Evolutionary conservation across 2,329 filamentous ascomycete genomes (phyloP), one percentile per base, ranked within the genome.

Genomic region (Cladophialophora chaetospira): DNA sequence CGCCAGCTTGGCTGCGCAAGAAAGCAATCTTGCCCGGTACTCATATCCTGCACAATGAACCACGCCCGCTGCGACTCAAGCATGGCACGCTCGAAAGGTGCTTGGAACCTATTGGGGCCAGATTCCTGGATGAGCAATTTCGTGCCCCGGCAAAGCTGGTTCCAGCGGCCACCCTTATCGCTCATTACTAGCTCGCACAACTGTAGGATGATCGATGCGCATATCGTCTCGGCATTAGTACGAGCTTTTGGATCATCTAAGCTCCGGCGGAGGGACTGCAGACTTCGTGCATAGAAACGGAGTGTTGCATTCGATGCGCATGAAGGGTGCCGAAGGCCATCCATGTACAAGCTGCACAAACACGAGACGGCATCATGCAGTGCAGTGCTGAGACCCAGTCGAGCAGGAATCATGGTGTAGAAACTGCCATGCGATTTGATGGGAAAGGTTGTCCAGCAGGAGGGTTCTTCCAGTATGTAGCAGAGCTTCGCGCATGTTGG

Each of bases 51-150:
- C n/a, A 57, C 46, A 38, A 57, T 57, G 57, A 60, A 62, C 40
- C 57, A 62, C 17, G 60, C 60, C 46, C 60, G 44, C 46, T 62
- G 60, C 15, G 60, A 60, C 28, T 62, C 60, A 28, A 62, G 53
- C 60, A 62, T 60, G 3, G 60, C 46, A 15, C 57, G 36, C 25
- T 62, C 60, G 31, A 62, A 62, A 19, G 53, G 45, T 17, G 17
- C 8, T 15, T 19, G 15, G 43, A 57, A 62, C 15, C 36, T n/a
- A 11, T 26, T 31, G 26, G 60, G 49, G 3, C 50, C 60, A 19
- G 42, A 52, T 26, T 58, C 49, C 42, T 60, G 40, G 23, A 62
- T 55, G 10, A 62, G 54, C 11, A 57, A 38, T 35, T 53, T 60
- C 15, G 60, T 49, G 3, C 60, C 60, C 26, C 40, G 52, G 4